These are phyloP conservation scores for Sinapis alba DNA, from an alignment of 441 rosid species.

Conservation along the genomic window DNA sequence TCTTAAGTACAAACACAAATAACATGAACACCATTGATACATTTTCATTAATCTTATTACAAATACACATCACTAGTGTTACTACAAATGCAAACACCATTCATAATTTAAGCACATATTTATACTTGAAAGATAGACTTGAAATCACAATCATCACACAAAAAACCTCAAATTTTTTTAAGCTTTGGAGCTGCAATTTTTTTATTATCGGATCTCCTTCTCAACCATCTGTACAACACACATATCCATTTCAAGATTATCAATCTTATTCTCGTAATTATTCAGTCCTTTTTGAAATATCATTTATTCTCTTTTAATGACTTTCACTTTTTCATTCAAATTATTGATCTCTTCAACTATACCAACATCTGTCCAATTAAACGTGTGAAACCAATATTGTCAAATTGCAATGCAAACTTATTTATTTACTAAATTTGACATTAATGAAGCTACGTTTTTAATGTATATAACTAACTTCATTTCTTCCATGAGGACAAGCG, in stretches of 20 bases:
- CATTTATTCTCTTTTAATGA: no score
- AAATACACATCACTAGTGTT: no score
- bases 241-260: background rate
- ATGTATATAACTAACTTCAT: background rate
- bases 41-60: no score
- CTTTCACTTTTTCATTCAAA: background rate
- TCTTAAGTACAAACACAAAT: no score
- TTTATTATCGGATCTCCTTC: background rate
- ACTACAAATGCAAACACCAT: background rate
- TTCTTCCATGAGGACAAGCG: background rate
- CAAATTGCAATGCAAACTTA: no score
- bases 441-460: no score
- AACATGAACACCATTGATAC: no score
- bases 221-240: background rate
- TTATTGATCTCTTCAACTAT: no score
- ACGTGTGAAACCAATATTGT: background rate
- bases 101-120: background rate
- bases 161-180: no score
- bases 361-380: background rate
- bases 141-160: background rate
- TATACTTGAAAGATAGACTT: background rate
- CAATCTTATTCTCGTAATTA: background rate
- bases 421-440: no score
- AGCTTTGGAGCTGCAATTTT: background rate
- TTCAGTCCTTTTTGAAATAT: no score